A percentile compares a stretch with the other conserved stretches of the same genome.
phyloP scores from a whole-genome alignment of 2,329 filamentous ascomycete species.

The Fonsecaea erecta region DNA sequence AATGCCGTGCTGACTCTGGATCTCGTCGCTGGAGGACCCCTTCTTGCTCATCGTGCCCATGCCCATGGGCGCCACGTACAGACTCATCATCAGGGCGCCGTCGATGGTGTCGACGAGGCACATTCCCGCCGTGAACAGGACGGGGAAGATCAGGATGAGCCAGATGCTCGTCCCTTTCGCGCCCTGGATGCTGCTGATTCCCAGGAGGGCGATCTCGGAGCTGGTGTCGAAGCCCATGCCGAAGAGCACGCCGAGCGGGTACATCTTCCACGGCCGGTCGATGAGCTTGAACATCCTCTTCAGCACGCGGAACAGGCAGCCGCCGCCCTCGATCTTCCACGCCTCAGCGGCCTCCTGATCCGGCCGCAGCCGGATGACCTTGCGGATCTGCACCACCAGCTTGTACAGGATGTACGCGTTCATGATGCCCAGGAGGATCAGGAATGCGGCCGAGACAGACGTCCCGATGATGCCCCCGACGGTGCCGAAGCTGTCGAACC shows the following conservation, averaged over 20 bases:
- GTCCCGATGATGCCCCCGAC: slow-evolving; percentile 90
- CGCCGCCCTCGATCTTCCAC: slow-evolving; percentile 75
- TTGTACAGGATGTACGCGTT: slow-evolving; percentile 86
- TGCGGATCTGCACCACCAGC: slow-evolving; percentile 70
- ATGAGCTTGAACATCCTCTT: slow-evolving; percentile 76
- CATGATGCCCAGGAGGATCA: slow-evolving; percentile 79
- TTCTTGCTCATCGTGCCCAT: slow-evolving; percentile 33
- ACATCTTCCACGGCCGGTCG: slow-evolving; percentile 85
- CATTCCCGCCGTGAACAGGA: slow-evolving; percentile 96
- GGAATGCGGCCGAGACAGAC: slow-evolving; percentile 79
- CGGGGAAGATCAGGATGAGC: slow-evolving; percentile 89
- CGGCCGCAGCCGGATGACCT: slow-evolving; percentile 58
- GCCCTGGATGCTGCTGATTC: slow-evolving; percentile 86
- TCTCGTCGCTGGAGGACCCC: neutral
- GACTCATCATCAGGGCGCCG: slow-evolving; percentile 90
- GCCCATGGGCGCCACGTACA: slow-evolving; percentile 69
- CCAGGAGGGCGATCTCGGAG: slow-evolving; percentile 88
- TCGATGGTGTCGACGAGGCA: slow-evolving; percentile 91
- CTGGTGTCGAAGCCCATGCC: slow-evolving; percentile 95
- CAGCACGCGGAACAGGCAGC: slow-evolving; percentile 73
- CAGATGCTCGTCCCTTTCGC: slow-evolving; percentile 86
- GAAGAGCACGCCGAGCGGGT: slow-evolving; percentile 84
- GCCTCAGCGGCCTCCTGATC: slow-evolving; percentile 55
- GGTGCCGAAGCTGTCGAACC: slow-evolving; percentile 77
- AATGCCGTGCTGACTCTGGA: neutral